Evolutionary conservation across 1,284 basidiomycete genomes (phyloP), one percentile per base, ranked within the genome.

Genomic region (Marasmius sp.): DNA sequence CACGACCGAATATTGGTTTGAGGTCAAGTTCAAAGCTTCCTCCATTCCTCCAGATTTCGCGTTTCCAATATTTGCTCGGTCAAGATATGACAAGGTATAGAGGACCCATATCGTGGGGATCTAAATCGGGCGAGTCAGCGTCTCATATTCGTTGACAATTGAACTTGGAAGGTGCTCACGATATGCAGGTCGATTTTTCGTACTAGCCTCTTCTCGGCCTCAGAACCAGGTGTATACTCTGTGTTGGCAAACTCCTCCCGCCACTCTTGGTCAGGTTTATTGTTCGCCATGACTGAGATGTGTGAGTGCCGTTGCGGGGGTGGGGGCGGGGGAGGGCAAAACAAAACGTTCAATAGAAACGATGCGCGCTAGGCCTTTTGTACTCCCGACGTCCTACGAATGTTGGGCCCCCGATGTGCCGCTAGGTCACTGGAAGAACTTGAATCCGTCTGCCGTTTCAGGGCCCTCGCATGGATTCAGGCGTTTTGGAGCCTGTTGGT

Each of bases 11-110:
- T 70, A 70, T 37, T 68, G 67, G 37, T 47, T 69, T 36, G 66
- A 66, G 6, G 67, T 66, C 11, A 79, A 71, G 12, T 64, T 52
- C 10, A 79, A 70, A 34, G 70, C 63, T 18, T 56, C 62, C 49
- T 74, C 69, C 64, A 79, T 74, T 18, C 77, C 77, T 41, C 75
- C 76, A 3, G 75, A 61, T 39, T 73, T 68, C 8, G 77, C 77
- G 61, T 77, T 78, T 36, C 76, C 77, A 57, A 79, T 76, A 48
- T 71, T 68, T 34, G 66, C 67, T 39, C 67, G 65, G 50, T 67
- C 67, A 5, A 68, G 53, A 49, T 64, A 65, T 9, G 61, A 63
- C 14, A 63, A 33, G 7, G 59, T 57, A 56, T 65, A 65, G 9
- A 65, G 57, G 16, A 61, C 38, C 63, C 63, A 64, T 14, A 64